These are phyloP conservation scores for Wallacemonas sp. DNA, from an alignment of 208 protist species.

Conservation along the genomic window DNA sequence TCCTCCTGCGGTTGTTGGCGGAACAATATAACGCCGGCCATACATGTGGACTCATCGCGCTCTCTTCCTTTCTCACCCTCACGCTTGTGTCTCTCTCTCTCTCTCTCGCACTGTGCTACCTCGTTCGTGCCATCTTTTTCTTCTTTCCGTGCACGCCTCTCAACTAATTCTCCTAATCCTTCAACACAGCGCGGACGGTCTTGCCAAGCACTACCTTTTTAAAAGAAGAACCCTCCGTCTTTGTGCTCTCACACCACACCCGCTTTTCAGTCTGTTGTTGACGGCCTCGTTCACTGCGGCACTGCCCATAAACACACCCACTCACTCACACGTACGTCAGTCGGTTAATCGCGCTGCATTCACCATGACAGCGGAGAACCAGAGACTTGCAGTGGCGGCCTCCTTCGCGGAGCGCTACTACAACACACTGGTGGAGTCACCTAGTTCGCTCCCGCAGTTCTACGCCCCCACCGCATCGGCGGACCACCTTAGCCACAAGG, in stretches of 20 bases:
- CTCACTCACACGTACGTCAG: neutral
- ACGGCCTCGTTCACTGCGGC: too few species aligned
- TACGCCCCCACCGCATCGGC: constrained; percentile 49
- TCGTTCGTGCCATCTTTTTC: neutral
- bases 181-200: too few species aligned
- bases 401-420: constrained; percentile 77
- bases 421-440: constrained; percentile 50
- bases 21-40: too few species aligned
- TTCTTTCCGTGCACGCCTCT: neutral
- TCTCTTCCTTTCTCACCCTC: neutral
- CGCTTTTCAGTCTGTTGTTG: neutral
- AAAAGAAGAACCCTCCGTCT: too few species aligned
- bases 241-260: neutral
- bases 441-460: constrained; percentile 31
- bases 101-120: neutral
- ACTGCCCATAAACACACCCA: neutral
- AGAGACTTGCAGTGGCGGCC: constrained; percentile 40
- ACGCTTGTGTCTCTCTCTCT: neutral
- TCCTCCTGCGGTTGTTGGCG: too few species aligned
- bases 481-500: constrained; percentile 37
- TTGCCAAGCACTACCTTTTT: too few species aligned
- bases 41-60: too few species aligned
- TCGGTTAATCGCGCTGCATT: too few species aligned
- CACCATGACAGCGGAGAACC: constrained; percentile 12
- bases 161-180: too few species aligned